Evolutionary conservation across 108 stramenopile species (phyloP).

Genomic region (Schizochytrium sp.): DNA sequence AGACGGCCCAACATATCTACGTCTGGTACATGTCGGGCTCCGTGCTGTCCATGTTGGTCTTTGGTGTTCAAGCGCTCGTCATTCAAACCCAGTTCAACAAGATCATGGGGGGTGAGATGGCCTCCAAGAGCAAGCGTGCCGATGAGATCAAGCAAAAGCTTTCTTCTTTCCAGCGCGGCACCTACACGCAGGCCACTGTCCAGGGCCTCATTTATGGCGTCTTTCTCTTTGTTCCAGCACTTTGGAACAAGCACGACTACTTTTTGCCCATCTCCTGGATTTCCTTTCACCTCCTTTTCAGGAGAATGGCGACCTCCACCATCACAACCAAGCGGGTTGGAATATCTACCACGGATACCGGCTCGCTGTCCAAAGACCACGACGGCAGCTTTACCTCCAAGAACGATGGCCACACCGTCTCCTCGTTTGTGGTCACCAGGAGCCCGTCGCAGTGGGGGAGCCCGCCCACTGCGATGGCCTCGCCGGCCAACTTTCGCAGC

Average conservation of each 20-base stretch:
- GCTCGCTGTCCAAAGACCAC: background rate
- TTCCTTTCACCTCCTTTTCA: background rate
- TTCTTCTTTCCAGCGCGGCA: background rate
- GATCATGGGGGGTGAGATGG: background rate
- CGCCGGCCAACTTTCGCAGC: background rate
- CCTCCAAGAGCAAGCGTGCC: background rate
- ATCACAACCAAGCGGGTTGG: background rate
- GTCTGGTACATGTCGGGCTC: background rate
- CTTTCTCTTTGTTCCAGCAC: background rate
- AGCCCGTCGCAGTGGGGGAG: background rate
- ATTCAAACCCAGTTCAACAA: background rate
- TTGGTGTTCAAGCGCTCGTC: background rate
- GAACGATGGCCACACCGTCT: background rate
- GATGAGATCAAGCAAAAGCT: background rate
- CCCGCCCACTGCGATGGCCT: background rate
- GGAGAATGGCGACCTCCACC: background rate
- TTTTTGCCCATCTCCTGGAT: background rate
- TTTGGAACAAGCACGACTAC: conserved; percentile 4
- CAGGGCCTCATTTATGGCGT: background rate
- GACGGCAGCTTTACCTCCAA: background rate
- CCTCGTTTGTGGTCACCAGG: background rate
- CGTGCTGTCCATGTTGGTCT: background rate
- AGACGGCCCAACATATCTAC: background rate
- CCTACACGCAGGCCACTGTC: background rate
- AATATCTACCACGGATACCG: background rate